Percentiles rank a stretch among this genome's conserved stretches.
phyloP scores from a whole-genome alignment of 1,284 basidiomycete genomes.

The Pisolithus thermaeus region DNA sequence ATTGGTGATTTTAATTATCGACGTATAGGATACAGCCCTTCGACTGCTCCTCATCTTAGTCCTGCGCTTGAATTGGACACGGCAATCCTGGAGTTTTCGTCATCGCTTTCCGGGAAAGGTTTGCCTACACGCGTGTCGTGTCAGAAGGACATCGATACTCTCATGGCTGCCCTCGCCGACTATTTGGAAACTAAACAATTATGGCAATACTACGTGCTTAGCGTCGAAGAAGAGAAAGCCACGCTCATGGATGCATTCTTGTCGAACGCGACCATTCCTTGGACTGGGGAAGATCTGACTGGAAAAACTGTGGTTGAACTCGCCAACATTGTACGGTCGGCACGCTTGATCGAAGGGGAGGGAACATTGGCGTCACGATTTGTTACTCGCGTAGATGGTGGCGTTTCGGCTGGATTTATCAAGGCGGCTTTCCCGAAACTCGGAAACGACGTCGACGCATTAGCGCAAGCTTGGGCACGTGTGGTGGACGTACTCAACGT shows the following conservation, averaged over 20 bases:
- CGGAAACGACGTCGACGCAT: slow-evolving; percentile 41
- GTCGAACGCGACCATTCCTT: slow-evolving; percentile 39
- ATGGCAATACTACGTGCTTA: slow-evolving; percentile 91
- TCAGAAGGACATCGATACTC: slow-evolving; percentile 58
- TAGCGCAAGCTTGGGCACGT: slow-evolving; percentile 67
- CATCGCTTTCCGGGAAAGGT: slow-evolving; percentile 55
- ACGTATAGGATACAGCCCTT: slow-evolving; percentile 73
- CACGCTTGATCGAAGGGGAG: slow-evolving; percentile 53
- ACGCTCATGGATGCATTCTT: slow-evolving; percentile 48
- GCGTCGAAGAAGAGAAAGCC: slow-evolving; percentile 56
- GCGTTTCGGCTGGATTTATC: slow-evolving; percentile 61
- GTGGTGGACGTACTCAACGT: slow-evolving; percentile 86
- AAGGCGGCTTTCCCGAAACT: slow-evolving; percentile 62
- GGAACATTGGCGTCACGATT: slow-evolving; percentile 63
- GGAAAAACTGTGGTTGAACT: slow-evolving; percentile 64
- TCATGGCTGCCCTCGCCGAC: slow-evolving; percentile 60
- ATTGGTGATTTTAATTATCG: slow-evolving; percentile 5
- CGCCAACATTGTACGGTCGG: slow-evolving; percentile 53
- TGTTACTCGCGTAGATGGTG: slow-evolving; percentile 57
- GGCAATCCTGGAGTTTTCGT: slow-evolving; percentile 77
- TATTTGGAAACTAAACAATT: slow-evolving; percentile 63
- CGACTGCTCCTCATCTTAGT: slow-evolving; percentile 84
- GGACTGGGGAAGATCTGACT: slow-evolving; percentile 52
- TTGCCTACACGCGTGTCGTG: slow-evolving; percentile 68
- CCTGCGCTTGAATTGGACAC: slow-evolving; percentile 86